phyloP scores from a whole-genome alignment of 768 basidiomycete species.

The Agaricus subrufescens region DNA sequence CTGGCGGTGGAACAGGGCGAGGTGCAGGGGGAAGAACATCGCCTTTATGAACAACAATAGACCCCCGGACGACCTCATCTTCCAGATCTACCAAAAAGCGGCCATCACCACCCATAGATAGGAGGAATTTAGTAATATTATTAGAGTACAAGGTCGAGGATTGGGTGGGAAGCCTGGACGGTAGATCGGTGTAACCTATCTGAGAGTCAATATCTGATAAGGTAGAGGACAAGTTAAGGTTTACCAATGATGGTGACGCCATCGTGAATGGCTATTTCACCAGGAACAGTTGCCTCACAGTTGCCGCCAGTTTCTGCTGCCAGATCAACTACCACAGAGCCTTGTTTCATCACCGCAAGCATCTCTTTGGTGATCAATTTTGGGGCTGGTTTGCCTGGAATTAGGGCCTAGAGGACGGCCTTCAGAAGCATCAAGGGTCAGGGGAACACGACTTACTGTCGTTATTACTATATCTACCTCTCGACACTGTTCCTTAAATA shows the following conservation, averaged over 20 bases:
- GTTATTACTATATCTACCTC: slow-evolving; percentile 90
- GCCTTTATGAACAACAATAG: slow-evolving; percentile 70
- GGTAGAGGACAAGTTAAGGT: slow-evolving; percentile 7
- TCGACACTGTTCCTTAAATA: slow-evolving; percentile 84
- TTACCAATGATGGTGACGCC: slow-evolving; percentile 83
- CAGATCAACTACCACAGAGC: slow-evolving; percentile 83
- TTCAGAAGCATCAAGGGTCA: background rate
- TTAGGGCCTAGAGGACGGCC: slow-evolving; percentile 51
- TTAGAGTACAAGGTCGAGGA: slow-evolving; percentile 89
- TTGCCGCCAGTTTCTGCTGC: slow-evolving; percentile 91
- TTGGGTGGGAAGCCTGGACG: slow-evolving; percentile 86
- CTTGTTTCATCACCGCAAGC: slow-evolving; percentile 89
- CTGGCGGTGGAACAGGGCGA: slow-evolving; percentile 61
- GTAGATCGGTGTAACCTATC: slow-evolving; percentile 77
- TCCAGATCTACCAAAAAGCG: slow-evolving; percentile 65
- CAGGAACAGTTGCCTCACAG: slow-evolving; percentile 77
- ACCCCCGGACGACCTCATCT: slow-evolving; percentile 83
- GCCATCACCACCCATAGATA: slow-evolving; percentile 67
- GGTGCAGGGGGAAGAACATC: slow-evolving; percentile 62
- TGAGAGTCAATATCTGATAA: slow-evolving; percentile 3
- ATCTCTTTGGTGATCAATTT: slow-evolving; percentile 83
- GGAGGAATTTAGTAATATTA: slow-evolving; percentile 85
- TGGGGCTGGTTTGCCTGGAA: slow-evolving; percentile 84
- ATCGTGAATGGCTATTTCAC: slow-evolving; percentile 59
- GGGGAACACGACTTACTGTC: slow-evolving; percentile 43